Percentiles rank a stretch among this genome's conserved stretches.
These are phyloP conservation scores for Lactarius quietus DNA, from an alignment of 768 basidiomycete genomes.

Conservation along the genomic window DNA sequence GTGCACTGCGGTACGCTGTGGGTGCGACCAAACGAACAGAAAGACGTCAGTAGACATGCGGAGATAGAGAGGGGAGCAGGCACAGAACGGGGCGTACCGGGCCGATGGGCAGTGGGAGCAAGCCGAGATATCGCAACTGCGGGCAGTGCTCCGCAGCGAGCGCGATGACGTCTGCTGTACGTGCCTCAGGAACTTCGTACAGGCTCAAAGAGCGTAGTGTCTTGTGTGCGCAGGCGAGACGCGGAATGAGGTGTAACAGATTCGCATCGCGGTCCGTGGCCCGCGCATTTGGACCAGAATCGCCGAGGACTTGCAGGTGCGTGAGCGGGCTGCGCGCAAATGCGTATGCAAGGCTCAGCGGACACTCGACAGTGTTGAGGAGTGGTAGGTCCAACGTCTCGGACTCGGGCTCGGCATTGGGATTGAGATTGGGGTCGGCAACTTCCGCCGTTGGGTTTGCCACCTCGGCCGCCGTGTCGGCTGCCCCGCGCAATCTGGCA, in stretches of 20 bases:
- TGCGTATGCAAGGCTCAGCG: conserved; percentile 40
- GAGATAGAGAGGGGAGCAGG: conserved; percentile 1
- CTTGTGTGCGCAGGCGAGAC: conserved; percentile 23
- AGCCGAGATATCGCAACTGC: conserved; percentile 38
- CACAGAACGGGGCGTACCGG: conserved; percentile 33
- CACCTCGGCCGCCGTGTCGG: neutral
- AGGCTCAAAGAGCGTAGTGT: conserved; percentile 38
- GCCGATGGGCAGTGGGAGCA: conserved; percentile 34
- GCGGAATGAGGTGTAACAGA: conserved; percentile 28
- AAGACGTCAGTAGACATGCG: neutral
- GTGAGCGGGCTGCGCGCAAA: conserved; percentile 41
- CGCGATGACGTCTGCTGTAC: conserved; percentile 32
- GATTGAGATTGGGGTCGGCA: neutral
- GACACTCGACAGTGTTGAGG: conserved; percentile 46
- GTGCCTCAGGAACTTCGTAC: conserved; percentile 35
- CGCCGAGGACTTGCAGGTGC: conserved; percentile 44
- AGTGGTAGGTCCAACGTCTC: conserved; percentile 34
- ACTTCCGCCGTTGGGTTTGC: neutral
- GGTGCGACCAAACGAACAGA: neutral
- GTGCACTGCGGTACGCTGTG: conserved; percentile 36
- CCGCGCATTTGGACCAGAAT: conserved; percentile 33
- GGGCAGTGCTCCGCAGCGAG: conserved; percentile 36
- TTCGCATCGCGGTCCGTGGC: conserved; percentile 31
- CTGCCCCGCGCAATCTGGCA: neutral
- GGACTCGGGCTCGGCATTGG: neutral